Conservation (phyloP, 352 stramenopile species). For the Globisporangium megalacanthum region DNA sequence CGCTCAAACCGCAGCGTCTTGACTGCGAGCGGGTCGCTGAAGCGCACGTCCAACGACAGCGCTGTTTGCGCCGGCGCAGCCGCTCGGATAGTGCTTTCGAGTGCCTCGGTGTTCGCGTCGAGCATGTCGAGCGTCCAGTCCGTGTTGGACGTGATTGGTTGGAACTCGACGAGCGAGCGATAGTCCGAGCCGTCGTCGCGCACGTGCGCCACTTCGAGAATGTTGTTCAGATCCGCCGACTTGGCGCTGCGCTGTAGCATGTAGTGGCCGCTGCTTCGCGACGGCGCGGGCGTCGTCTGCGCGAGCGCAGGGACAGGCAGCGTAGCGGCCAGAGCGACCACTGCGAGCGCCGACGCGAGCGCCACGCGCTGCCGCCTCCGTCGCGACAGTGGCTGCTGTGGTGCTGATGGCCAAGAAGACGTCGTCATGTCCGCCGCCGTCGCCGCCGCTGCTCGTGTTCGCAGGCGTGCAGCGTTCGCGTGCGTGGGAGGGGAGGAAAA, state of each 20-base stretch:
- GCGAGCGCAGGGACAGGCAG: background rate
- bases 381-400: background rate
- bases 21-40: conserved; percentile 1
- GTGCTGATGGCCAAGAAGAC: no score
- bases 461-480: background rate
- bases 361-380: conserved; percentile 1
- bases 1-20: conserved; percentile 10
- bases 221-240: conserved; percentile 5
- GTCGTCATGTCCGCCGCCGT: background rate
- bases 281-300: background rate
- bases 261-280: conserved; percentile 12
- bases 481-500: background rate
- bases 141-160: conserved; percentile 13
- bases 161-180: conserved; percentile 11
- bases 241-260: conserved; percentile 23
- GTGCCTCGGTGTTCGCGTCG: conserved; percentile 16
- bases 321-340: background rate
- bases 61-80: conserved; percentile 25
- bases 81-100: conserved; percentile 8
- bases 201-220: conserved; percentile 16
- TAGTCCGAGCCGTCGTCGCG: conserved; percentile 12
- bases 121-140: conserved; percentile 31
- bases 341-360: conserved; percentile 1
- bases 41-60: conserved; percentile 9
- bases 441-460: background rate